These are phyloP conservation scores for Calonectria hawksworthii DNA, from an alignment of 2,329 filamentous ascomycete genomes.

Conservation along the genomic window DNA sequence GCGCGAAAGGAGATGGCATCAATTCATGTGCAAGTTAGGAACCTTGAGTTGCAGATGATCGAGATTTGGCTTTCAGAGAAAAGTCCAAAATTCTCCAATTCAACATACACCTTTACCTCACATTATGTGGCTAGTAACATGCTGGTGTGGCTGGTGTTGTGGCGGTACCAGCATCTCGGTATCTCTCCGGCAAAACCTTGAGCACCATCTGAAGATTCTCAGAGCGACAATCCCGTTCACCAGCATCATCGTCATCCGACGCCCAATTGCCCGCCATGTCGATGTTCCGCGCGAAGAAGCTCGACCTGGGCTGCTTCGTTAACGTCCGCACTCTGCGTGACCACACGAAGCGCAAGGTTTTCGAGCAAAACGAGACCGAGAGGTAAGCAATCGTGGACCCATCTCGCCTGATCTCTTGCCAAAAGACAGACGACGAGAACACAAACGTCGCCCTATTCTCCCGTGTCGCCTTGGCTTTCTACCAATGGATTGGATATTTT, in stretches of 20 bases:
- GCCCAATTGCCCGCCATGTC: conserved; percentile 70
- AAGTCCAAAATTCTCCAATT: background rate
- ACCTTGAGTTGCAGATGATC: too few species aligned
- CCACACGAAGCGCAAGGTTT: conserved; percentile 96
- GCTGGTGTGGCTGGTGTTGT: background rate
- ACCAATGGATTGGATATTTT: background rate
- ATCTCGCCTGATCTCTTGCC: background rate
- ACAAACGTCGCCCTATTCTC: too few species aligned
- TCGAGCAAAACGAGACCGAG: conserved; percentile 87
- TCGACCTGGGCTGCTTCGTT: conserved; percentile 89
- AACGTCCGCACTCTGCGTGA: conserved; percentile 92
- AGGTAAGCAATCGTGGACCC: conserved; percentile 68
- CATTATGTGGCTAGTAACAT: background rate
- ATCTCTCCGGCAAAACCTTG: conserved; percentile 30
- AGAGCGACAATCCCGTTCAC: conserved; percentile 26
- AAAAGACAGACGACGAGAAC: background rate
- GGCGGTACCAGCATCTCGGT: background rate
- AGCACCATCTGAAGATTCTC: conserved; percentile 24
- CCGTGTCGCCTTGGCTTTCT: background rate
- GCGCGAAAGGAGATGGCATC: too few species aligned
- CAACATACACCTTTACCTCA: background rate
- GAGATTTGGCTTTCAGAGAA: background rate
- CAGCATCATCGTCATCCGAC: conserved; percentile 34
- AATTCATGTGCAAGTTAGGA: background rate
- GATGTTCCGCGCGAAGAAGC: conserved; percentile 90